Percentiles rank a stretch among this genome's conserved stretches.
phyloP scores from a whole-genome alignment of 129 eudicot genomes.

The Scalesia atractyloides region DNA sequence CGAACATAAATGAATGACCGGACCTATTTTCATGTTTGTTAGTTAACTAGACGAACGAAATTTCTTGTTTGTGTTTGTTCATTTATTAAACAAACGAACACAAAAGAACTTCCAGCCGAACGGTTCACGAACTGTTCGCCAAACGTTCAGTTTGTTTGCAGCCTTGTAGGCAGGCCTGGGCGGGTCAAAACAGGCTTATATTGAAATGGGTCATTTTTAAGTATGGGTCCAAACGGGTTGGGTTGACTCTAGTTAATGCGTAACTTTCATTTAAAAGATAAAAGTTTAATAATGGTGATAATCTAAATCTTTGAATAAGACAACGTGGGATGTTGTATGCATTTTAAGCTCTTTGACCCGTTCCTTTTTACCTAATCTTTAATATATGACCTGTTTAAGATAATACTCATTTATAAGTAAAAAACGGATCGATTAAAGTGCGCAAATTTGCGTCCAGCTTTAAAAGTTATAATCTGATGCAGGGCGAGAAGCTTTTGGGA shows the following conservation, averaged over 20 bases:
- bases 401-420: not conserved
- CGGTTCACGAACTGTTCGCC: too few relatives aligned
- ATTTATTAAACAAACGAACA: too few relatives aligned
- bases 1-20: too few relatives aligned
- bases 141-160: too few relatives aligned
- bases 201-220: not conserved
- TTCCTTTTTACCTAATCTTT: not conserved
- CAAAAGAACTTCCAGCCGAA: too few relatives aligned
- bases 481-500: conserved; percentile 98
- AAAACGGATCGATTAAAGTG: not conserved
- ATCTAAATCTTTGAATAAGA: not conserved
- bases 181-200: conserved; percentile 8
- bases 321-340: not conserved
- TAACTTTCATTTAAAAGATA: not conserved
- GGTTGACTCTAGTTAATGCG: not conserved
- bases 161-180: not conserved
- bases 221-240: not conserved
- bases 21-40: too few relatives aligned
- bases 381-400: not conserved
- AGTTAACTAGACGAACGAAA: too few relatives aligned
- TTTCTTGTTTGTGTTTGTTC: too few relatives aligned
- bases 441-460: not conserved
- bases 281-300: not conserved
- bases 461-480: conserved; percentile 28
- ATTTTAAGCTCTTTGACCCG: not conserved